Percentiles rank a stretch among this genome's conserved stretches.
Conservation (phyloP, 1,284 basidiomycete species). For the Inonotus hispidus region DNA sequence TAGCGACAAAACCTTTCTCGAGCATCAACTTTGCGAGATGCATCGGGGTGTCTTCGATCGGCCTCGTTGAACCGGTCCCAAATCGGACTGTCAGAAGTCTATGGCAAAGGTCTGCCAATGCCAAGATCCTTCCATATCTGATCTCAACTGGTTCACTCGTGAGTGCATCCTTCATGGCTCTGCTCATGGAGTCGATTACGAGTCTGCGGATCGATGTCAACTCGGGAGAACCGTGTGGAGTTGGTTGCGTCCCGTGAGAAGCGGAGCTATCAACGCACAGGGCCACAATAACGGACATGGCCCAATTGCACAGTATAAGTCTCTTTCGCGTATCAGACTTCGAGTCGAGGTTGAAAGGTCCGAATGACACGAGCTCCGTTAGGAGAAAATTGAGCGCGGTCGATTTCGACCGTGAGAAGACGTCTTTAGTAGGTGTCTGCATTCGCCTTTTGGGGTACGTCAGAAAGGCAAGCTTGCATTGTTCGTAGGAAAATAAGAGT, state of each 20-base stretch:
- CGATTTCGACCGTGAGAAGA: constrained; percentile 47
- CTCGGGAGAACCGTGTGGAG: constrained; percentile 75
- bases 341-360: constrained; percentile 60
- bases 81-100: constrained; percentile 81
- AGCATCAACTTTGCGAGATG: constrained; percentile 98
- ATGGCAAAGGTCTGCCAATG: constrained; percentile 84
- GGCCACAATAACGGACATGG: constrained; percentile 87
- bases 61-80: constrained; percentile 51
- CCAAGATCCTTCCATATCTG: constrained; percentile 86
- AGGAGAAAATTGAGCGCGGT: constrained; percentile 73
- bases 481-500: constrained; percentile 87
- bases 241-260: constrained; percentile 66
- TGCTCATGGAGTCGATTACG: constrained; percentile 84
- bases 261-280: constrained; percentile 81
- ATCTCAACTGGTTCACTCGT: constrained; percentile 64
- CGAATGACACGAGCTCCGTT: constrained; percentile 72
- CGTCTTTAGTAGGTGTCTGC: constrained; percentile 59
- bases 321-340: constrained; percentile 49
- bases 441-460: constrained; percentile 70
- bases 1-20: constrained; percentile 94
- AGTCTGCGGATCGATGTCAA: constrained; percentile 84
- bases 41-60: constrained; percentile 76
- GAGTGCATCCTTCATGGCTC: constrained; percentile 80
- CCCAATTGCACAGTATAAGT: constrained; percentile 77
- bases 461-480: constrained; percentile 86